These are phyloP conservation scores for Paracoccidioides brasiliensis DNA, from an alignment of 2,329 filamentous ascomycete species.

Conservation along the genomic window DNA sequence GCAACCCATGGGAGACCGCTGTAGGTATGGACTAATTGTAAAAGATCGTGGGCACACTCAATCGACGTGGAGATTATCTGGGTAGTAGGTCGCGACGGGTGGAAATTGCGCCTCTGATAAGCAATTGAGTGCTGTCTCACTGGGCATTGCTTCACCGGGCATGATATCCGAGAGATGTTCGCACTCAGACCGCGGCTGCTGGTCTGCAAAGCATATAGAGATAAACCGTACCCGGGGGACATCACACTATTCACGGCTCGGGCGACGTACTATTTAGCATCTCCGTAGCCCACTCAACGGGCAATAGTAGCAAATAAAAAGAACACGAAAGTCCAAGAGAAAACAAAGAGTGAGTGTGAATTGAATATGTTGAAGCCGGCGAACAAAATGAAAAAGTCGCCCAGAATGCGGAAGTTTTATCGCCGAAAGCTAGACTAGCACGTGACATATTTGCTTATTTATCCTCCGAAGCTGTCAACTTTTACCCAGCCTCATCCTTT, in stretches of 20 bases:
- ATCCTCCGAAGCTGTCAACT: too few relatives aligned
- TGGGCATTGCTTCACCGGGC: background rate
- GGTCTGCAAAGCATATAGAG: background rate
- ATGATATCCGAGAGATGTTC: background rate
- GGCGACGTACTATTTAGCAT: background rate
- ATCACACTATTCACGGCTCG: background rate
- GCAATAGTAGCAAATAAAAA: background rate
- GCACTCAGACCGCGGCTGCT: background rate
- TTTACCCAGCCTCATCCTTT: background rate
- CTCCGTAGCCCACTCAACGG: background rate
- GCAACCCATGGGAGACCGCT: conserved; percentile 41
- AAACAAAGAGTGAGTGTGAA: background rate
- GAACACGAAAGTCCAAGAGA: background rate
- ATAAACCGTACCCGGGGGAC: background rate
- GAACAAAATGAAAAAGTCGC: background rate
- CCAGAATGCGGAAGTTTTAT: background rate
- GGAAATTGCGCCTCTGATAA: conserved; percentile 34
- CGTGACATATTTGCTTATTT: background rate
- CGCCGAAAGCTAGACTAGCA: background rate
- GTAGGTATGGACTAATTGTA: conserved; percentile 38
- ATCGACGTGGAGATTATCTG: conserved; percentile 31
- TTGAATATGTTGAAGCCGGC: background rate
- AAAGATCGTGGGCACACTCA: conserved; percentile 32
- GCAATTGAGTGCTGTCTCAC: background rate
- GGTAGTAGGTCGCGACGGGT: conserved; percentile 31